Base-by-base conservation (phyloP, 257 asterid genomes). In the Orobanche coerulescens region DNA sequence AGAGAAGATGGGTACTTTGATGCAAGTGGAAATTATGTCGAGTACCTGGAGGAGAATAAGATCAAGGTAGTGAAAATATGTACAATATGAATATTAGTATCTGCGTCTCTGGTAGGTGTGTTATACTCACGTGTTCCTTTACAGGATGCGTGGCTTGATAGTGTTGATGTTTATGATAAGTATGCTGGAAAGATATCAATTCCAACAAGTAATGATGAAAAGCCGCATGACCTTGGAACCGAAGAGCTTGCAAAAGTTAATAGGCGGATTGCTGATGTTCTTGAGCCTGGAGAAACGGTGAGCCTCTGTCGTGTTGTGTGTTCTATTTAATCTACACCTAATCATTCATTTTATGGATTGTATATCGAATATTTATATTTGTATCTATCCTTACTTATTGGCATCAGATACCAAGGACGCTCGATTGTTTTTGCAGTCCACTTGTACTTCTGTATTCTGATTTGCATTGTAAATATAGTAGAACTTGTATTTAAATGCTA, bases 111-210 rank as follows among this genome's bases (percentile, higher is more conserved):
- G 58, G 72, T 61, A 34, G 13, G 59, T 58, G 47, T 24, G 22
- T 58, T 24, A 9, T 58, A 53, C 67, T 73, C n/a, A 69, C 68
- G 20, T 28, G 20, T 50, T 71, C 54, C 4, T 28, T 64, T 65
- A 60, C 82, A 93, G 98, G 99, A 93, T 72, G 99, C 99, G 20
- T 93, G 99, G 99, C 95, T 93, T 67, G 99, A 89, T 72, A 87
- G 87, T 51, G 74, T 89, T 66, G 99, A 89, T 52, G 66, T 69
- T 46, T 65, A 37, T 44, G 62, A 62, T 68, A 75, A 62, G 53
- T 78, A 68, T 79, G 58, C 71, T 61, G 75, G 59, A 44, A 75
- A 76, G 69, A 65, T n/a, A n/a, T 47, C 76, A 8, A 58, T 49
- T 61, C 62, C 71, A 58, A 67, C 67, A 8, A 46, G 64, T 56